Evolutionary conservation across 768 basidiomycete genomes (phyloP).

Genomic region (Xerocomus brunneocitrinus): DNA sequence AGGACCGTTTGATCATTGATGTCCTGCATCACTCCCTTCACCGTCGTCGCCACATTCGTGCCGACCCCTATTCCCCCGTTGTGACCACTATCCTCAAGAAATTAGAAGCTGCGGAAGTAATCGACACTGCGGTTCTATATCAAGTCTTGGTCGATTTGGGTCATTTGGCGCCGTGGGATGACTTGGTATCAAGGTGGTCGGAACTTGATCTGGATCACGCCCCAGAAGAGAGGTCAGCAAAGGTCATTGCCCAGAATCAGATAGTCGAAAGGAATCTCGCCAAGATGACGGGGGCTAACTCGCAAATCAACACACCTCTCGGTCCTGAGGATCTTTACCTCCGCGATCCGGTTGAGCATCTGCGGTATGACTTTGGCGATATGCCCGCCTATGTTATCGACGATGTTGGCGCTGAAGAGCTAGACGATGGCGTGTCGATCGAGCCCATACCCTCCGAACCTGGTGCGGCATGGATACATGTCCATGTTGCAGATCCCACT

Average conservation of each 20-base stretch:
- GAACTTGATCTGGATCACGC: conserved; percentile 28
- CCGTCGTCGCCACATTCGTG: conserved; percentile 43
- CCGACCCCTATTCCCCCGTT: conserved; percentile 56
- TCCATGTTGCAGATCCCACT: conserved; percentile 93
- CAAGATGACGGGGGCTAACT: conserved; percentile 2
- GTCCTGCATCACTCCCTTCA: conserved; percentile 57
- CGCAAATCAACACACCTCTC: conserved; percentile 32
- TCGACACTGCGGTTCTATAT: conserved; percentile 32
- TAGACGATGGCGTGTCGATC: conserved; percentile 91
- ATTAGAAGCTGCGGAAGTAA: conserved; percentile 37
- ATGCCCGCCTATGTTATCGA: conserved; percentile 86
- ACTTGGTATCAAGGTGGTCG: conserved; percentile 43
- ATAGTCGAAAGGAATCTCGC: conserved; percentile 18
- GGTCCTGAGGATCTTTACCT: conserved; percentile 63
- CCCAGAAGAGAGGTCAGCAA: conserved; percentile 27
- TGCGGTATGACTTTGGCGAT: conserved; percentile 85
- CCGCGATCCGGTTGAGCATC: conserved; percentile 57
- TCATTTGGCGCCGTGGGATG: conserved; percentile 77
- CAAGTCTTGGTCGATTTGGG: conserved; percentile 66
- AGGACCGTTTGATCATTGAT: conserved; percentile 54
- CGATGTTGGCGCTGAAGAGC: conserved; percentile 69
- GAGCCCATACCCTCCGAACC: conserved; percentile 61
- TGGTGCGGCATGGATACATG: conserved; percentile 72
- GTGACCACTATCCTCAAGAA: conserved; percentile 55
- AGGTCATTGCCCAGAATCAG: conserved; percentile 30